Evolutionary conservation across 208 protist genomes (phyloP), one percentile per base, ranked within the genome.

Genomic region (Leishmania martiniquensis): DNA sequence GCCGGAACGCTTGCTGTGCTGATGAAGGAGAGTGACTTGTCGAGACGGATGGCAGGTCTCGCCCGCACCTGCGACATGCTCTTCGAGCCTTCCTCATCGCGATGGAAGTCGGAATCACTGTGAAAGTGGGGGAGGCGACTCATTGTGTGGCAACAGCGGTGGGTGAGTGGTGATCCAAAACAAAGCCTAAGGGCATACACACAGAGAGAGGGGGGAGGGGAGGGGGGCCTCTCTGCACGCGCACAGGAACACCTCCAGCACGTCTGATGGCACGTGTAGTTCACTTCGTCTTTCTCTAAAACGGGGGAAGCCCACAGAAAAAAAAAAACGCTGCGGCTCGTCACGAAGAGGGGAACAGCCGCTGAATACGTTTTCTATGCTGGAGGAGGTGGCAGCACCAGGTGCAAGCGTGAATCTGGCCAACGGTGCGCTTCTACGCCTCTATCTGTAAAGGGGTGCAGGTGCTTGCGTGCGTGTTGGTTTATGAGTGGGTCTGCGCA

Each of bases 21-120:
- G 57, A 78, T 59, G 39, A 76, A 83, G 45, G 73, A 82, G 20
- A 86, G 73, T 4, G 75, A 79, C 47, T 75, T 67, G 49, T 90
- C 83, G 15, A 90, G 78, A 15, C 80, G 79, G 20, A 90, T 86
- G 32, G 87, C 87, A 22, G 77, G 80, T 2, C 87, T 81, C 3
- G 81, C 72, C 10, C 73, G 84, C 7, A 80, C 77, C 75, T 87
- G 83, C 12, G 86, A 90, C 29, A 75, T 70, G 63, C 87, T 90
- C 65, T 88, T 63, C 49, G 82, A 87, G 10, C 78, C 55, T n/a
- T 76, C 80, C 4, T 77, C 82, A 39, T 84, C 76, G 6, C 57
- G 52, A 32, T 80, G 76, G 4, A 81, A 57, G 22, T 63, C 81
- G 7, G 78, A 20, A 55, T 60, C 69, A 52, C 72, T 82, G 34